Percentiles rank a stretch among this genome's conserved stretches.
These are phyloP conservation scores for Aspergillus tubingensis DNA, from an alignment of 2,329 filamentous ascomycete species.

Conservation along the genomic window DNA sequence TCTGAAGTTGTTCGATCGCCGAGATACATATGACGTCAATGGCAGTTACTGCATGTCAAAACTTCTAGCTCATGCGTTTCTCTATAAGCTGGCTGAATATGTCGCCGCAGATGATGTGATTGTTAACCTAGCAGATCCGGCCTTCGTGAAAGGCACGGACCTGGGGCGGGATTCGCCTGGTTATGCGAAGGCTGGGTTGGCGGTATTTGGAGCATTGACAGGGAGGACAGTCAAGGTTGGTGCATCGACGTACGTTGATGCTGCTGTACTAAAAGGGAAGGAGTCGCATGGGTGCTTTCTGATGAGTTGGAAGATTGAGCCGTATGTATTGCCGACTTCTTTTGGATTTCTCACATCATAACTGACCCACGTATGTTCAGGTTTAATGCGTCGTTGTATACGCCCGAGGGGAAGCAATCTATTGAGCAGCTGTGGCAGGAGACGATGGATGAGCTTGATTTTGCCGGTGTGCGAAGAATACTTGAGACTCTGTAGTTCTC, in stretches of 20 bases:
- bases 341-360: background rate
- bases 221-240: constrained; percentile 35
- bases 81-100: constrained; percentile 22
- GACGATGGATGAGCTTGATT: constrained; percentile 24
- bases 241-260: constrained; percentile 53
- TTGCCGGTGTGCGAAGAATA: constrained; percentile 20
- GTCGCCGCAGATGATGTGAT: constrained; percentile 26
- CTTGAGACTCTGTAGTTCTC: background rate
- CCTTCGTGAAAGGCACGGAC: constrained; percentile 46
- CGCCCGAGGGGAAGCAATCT: constrained; percentile 35
- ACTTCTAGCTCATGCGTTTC: constrained; percentile 2
- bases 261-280: constrained; percentile 47
- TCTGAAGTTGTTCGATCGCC: background rate
- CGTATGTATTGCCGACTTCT: background rate
- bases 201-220: background rate
- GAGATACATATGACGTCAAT: background rate
- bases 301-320: constrained; percentile 21
- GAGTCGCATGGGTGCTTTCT: constrained; percentile 56
- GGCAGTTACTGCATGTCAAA: background rate
- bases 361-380: background rate
- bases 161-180: constrained; percentile 38
- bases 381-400: constrained; percentile 29
- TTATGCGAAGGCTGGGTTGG: constrained; percentile 15
- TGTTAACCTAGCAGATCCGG: constrained; percentile 53
- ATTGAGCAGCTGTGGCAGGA: constrained; percentile 42